Evolutionary conservation across 2,329 filamentous ascomycete genomes (phyloP).

Genomic region (Fusarium sp.): DNA sequence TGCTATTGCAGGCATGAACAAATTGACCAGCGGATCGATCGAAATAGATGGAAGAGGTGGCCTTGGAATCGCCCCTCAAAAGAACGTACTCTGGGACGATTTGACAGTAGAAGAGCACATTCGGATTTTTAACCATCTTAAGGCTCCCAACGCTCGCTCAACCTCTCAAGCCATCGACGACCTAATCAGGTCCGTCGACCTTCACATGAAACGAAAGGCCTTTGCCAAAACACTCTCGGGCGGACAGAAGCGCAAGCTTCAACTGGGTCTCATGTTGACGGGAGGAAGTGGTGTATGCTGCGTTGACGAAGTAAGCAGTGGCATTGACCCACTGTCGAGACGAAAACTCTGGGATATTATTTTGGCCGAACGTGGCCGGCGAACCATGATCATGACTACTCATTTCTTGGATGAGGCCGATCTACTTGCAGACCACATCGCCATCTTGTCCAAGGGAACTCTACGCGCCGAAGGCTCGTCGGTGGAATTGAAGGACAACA

Average conservation of each 20-base stretch:
- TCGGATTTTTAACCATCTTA: conserved; percentile 85
- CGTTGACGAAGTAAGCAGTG: conserved; percentile 91
- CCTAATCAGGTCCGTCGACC: conserved; percentile 80
- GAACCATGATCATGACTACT: conserved; percentile 90
- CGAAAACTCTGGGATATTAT: conserved; percentile 96
- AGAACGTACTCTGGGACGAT: conserved; percentile 94
- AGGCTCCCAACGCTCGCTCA: conserved; percentile 72
- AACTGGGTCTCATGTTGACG: conserved; percentile 95
- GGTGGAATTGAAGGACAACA: conserved; percentile 84
- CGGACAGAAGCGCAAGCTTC: conserved; percentile 92
- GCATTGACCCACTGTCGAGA: conserved; percentile 87
- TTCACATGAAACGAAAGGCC: conserved; percentile 80
- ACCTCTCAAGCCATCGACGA: conserved; percentile 71
- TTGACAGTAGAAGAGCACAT: conserved; percentile 90
- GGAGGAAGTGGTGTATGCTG: conserved; percentile 91
- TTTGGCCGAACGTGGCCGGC: conserved; percentile 82
- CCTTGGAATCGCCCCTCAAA: conserved; percentile 90
- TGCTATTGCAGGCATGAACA: conserved; percentile 86
- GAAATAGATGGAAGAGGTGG: conserved; percentile 83
- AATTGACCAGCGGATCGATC: conserved; percentile 82
- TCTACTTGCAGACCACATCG: conserved; percentile 88
- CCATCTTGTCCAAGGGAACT: conserved; percentile 86
- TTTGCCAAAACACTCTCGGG: conserved; percentile 85
- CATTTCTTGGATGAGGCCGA: conserved; percentile 97
- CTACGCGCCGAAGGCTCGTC: conserved; percentile 88